Evolutionary conservation across 2,329 filamentous ascomycete genomes (phyloP), one percentile per base, ranked within the genome.

Genomic region (Diaporthe helianthi): DNA sequence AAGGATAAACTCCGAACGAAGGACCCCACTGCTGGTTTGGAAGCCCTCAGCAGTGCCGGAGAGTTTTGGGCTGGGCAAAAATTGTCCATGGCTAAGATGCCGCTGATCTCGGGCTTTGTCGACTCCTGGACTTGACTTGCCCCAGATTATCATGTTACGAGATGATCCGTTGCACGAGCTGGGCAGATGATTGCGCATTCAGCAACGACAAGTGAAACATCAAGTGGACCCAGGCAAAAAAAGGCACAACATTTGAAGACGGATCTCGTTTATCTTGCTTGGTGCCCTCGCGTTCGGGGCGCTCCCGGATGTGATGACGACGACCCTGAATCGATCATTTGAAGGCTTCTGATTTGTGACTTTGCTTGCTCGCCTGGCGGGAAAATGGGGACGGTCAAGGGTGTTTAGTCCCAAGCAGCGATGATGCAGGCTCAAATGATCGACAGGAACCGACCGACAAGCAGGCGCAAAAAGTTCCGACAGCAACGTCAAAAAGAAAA

Each of bases 161-260:
- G 26, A 10, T 26, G 55, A 10, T 31, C 13, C n/a, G n/a, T 22
- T n/a, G n/a, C 12, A 7, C 26, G 26, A 41, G 15, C 33, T 41
- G 22, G 15, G 4, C 5, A 33, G 41, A 24, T 13, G 9, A 31
- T 5, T 4, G 41, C 29, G 19, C 15, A 47, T 31, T 10, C 26
- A 36, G 58, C 44, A 3, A 22, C 26, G 29, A 63, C 58, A 49
- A 19, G 58, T 63, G 58, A 63, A 63, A 63, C 58, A 49, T 29
- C 41, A 49, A 31, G 58, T 63, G 58, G 58, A 29, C 44, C 58
- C 58, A 33, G 58, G 19, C 58, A 24, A 49, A 26, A 26, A 24
- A 60, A 60, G 26, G 33, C 12, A 12, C 33, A 9, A 15, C 36
- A 36, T n/a, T n/a, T n/a, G n/a, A n/a, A n/a, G n/a, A n/a, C n/a